phyloP scores from a whole-genome alignment of 2,329 filamentous ascomycete genomes.

The Sclerotinia subarctica region DNA sequence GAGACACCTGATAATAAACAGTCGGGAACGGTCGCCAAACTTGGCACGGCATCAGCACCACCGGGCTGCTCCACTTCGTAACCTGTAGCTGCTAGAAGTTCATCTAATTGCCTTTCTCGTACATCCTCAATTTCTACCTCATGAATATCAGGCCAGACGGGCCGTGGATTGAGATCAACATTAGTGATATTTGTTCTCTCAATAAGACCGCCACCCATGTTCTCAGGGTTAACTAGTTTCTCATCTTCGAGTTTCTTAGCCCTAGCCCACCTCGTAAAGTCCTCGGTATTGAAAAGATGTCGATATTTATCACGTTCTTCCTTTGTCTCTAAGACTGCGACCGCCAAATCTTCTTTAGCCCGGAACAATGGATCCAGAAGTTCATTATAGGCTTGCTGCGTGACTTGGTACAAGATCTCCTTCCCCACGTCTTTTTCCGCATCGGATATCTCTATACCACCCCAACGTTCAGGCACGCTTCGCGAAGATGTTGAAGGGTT shows the following conservation, averaged over 20 bases:
- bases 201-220: neutral
- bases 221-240: neutral
- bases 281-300: constrained; percentile 46
- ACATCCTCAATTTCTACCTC: constrained; percentile 36
- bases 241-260: constrained; percentile 20
- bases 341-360: constrained; percentile 70
- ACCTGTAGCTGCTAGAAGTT: constrained; percentile 33
- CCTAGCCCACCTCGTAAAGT: constrained; percentile 39
- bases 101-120: constrained; percentile 32
- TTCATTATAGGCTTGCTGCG: constrained; percentile 91
- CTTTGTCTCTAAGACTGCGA: constrained; percentile 63
- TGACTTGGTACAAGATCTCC: constrained; percentile 83
- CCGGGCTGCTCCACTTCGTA: constrained; percentile 37
- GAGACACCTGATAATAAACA: constrained; percentile 1
- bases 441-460: constrained; percentile 73
- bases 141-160: constrained; percentile 26
- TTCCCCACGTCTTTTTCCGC: constrained; percentile 72
- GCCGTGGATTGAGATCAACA: neutral
- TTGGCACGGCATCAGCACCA: neutral
- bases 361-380: constrained; percentile 84
- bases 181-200: neutral
- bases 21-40: neutral
- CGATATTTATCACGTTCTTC: constrained; percentile 57
- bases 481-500: constrained; percentile 71
- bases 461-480: constrained; percentile 71